These are phyloP conservation scores for Closterium sp. DNA, from an alignment of 139 green algal genomes.

Conservation along the genomic window DNA sequence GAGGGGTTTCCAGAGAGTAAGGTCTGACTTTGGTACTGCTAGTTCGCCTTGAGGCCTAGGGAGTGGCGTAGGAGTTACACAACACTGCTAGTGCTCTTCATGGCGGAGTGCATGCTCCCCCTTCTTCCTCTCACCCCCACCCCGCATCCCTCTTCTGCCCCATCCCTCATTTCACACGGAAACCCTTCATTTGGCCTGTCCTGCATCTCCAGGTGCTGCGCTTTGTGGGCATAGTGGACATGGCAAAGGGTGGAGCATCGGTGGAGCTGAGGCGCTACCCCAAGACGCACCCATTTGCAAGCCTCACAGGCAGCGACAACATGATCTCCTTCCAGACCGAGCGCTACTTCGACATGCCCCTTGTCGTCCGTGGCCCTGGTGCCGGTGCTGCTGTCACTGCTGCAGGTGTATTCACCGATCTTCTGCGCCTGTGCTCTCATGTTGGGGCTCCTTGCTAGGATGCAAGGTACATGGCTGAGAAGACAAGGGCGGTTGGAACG, in stretches of 20 bases:
- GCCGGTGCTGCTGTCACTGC: constrained; percentile 94
- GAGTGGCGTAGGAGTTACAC: constrained; percentile 70
- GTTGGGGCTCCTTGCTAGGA: not conserved
- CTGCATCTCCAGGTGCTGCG: constrained; percentile 66
- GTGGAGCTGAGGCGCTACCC: constrained; percentile 87
- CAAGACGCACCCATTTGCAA: constrained; percentile 80
- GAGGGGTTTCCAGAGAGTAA: not conserved
- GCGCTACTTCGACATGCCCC: constrained; percentile 53
- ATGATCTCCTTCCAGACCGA: constrained; percentile 80
- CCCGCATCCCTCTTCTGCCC: not conserved
- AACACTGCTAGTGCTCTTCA: no score
- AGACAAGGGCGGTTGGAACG: no score
- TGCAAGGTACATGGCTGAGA: no score
- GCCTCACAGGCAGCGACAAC: constrained; percentile 84
- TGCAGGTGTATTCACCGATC: constrained; percentile 90
- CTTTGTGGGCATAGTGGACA: constrained; percentile 90
- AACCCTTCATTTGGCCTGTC: not conserved
- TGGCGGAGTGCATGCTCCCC: no score
- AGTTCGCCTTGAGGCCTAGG: constrained; percentile 52
- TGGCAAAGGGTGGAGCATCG: constrained; percentile 61
- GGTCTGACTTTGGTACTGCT: not conserved
- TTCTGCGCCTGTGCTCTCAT: constrained; percentile 75
- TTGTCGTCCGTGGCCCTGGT: constrained; percentile 85
- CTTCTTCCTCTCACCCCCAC: not conserved
- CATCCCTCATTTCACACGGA: not conserved